A percentile compares a stretch with the other conserved stretches of the same genome.
phyloP scores from a whole-genome alignment of 1,139 yeast species.

The Spathaspora sp. region DNA sequence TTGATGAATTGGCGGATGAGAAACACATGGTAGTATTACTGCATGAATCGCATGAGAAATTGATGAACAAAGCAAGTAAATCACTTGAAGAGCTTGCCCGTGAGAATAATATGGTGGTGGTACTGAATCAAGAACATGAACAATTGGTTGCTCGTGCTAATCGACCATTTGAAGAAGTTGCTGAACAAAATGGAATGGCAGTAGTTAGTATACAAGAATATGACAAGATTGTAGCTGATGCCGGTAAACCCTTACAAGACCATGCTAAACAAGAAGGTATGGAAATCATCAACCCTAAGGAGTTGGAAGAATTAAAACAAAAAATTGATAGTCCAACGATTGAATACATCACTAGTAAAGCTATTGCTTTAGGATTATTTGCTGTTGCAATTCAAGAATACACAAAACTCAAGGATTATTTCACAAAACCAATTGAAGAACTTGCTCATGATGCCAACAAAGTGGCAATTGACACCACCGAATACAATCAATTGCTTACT shows the following conservation, averaged over 20 bases:
- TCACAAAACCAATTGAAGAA: slow-evolving; percentile 12
- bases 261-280: slow-evolving; percentile 17
- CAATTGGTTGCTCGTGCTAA: slow-evolving; percentile 12
- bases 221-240: slow-evolving; percentile 15
- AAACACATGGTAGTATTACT: slow-evolving; percentile 16
- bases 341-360: slow-evolving; percentile 13
- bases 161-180: slow-evolving; percentile 17
- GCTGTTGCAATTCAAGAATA: slow-evolving; percentile 8
- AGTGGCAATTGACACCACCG: slow-evolving; percentile 23
- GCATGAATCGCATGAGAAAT: slow-evolving; percentile 12
- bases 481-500: slow-evolving; percentile 14
- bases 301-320: slow-evolving; percentile 16
- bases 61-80: slow-evolving; percentile 15
- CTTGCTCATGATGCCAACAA: slow-evolving; percentile 19
- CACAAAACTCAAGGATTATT: slow-evolving; percentile 8
- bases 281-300: slow-evolving; percentile 12
- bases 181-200: slow-evolving; percentile 16
- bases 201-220: slow-evolving; percentile 16
- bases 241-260: slow-evolving; percentile 17
- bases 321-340: slow-evolving; percentile 22
- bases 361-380: too few species aligned
- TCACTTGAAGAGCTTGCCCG: slow-evolving; percentile 17
- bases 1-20: slow-evolving; percentile 7
- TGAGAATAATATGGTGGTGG: slow-evolving; percentile 7
- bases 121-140: slow-evolving; percentile 1